These are phyloP conservation scores for Acidiella bohemica DNA, from an alignment of 495 filamentous ascomycete species.

Conservation along the genomic window DNA sequence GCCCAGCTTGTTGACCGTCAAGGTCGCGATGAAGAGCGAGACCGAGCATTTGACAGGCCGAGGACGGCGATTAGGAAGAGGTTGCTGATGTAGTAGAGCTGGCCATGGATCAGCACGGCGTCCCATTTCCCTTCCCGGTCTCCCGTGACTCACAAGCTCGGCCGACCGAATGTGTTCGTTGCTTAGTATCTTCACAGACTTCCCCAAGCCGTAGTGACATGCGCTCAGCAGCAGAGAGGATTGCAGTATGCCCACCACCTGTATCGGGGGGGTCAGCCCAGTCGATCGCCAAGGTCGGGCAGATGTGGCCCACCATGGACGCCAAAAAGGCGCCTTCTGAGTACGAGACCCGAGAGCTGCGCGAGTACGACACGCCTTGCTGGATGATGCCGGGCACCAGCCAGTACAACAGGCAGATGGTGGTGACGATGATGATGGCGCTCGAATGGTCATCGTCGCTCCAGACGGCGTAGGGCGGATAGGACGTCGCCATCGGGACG, in stretches of 20 bases:
- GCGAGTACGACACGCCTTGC: not conserved
- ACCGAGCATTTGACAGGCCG: slow-evolving; percentile 2
- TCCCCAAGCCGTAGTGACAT: not conserved
- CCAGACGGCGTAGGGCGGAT: slow-evolving; percentile 1
- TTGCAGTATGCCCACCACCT: slow-evolving; percentile 1
- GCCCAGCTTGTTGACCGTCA: not conserved
- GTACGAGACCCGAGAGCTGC: not conserved
- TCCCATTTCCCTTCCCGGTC: too few species aligned
- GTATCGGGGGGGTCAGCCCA: not conserved
- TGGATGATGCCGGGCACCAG: slow-evolving; percentile 1
- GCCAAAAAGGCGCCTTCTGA: not conserved
- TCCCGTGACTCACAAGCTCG: too few species aligned
- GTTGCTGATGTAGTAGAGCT: slow-evolving; percentile 7
- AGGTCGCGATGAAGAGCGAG: not conserved
- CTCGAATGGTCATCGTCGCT: slow-evolving; percentile 5
- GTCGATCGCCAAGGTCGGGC: too few species aligned
- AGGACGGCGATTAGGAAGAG: slow-evolving; percentile 1
- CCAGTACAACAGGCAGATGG: slow-evolving; percentile 5
- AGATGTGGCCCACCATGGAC: slow-evolving; percentile 5
- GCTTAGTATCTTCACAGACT: not conserved
- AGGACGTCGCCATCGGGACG: too few species aligned
- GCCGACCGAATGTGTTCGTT: too few species aligned
- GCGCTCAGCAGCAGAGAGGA: slow-evolving; percentile 3
- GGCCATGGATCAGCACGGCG: too few species aligned
- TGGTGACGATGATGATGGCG: slow-evolving; percentile 5